These are phyloP conservation scores for Reticulascus tulasneorum DNA, from an alignment of 2,329 filamentous ascomycete genomes.

Conservation along the genomic window DNA sequence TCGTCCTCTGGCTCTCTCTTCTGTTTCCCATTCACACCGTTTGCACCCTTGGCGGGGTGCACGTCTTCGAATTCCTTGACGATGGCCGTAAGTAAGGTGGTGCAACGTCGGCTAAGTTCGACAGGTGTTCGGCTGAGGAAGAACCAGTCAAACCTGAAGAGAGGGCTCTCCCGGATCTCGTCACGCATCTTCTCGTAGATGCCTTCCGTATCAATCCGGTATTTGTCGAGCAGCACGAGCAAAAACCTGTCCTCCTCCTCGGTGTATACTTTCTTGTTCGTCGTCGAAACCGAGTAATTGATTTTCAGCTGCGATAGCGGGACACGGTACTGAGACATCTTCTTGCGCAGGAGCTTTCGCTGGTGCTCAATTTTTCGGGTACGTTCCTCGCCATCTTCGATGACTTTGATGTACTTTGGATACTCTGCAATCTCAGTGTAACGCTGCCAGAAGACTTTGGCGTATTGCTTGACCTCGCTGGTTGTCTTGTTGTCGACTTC, in stretches of 20 bases:
- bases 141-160: constrained; percentile 99
- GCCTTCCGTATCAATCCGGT: constrained; percentile 85
- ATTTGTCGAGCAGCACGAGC: constrained; percentile 86
- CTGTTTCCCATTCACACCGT: constrained; percentile 62
- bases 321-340: constrained; percentile 95
- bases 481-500: constrained; percentile 89
- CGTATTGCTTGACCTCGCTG: constrained; percentile 83
- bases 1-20: constrained; percentile 78
- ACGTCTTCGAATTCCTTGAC: constrained; percentile 87
- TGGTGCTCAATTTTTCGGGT: constrained; percentile 86
- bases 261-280: constrained; percentile 99
- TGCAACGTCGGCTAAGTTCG: constrained; percentile 88
- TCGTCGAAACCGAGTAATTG: constrained; percentile 97
- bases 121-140: constrained; percentile 92
- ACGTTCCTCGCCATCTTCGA: constrained; percentile 90
- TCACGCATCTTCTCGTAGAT: constrained; percentile 95
- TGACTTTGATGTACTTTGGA: constrained; percentile 80
- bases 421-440: constrained; percentile 89
- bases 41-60: constrained; percentile 45
- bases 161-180: constrained; percentile 87
- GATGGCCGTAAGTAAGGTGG: constrained; percentile 89
- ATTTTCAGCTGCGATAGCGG: constrained; percentile 97
- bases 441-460: constrained; percentile 94
- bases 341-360: constrained; percentile 87
- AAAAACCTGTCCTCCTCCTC: constrained; percentile 97